A percentile compares a stretch with the other conserved stretches of the same genome.
Evolutionary conservation across 768 basidiomycete genomes (phyloP).

Genomic region (Hydnomerulius pinastri): DNA sequence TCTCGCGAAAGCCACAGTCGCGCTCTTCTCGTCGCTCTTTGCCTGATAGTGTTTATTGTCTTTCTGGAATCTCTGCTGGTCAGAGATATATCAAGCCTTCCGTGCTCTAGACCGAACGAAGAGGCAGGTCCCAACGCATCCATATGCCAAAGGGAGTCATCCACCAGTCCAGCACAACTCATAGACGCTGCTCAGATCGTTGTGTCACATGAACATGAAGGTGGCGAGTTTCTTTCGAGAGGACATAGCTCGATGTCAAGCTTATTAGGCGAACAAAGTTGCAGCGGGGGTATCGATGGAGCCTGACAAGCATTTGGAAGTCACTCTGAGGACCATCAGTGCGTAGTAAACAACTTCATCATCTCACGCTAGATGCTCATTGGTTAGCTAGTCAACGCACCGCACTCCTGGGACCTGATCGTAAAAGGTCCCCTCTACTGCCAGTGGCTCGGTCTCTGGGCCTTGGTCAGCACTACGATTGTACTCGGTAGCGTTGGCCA

Average conservation of each 20-base stretch:
- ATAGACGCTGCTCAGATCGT: no score
- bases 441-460: slow-evolving; percentile 11
- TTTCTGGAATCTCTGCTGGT: slow-evolving; percentile 11
- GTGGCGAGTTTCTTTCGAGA: no score
- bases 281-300: no score
- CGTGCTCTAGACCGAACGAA: background rate
- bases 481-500: background rate
- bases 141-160: no score
- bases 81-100: background rate
- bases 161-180: no score
- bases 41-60: slow-evolving; percentile 6
- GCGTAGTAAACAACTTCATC: background rate
- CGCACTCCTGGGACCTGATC: slow-evolving; percentile 18
- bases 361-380: background rate
- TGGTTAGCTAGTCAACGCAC: slow-evolving; percentile 14
- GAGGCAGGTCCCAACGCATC: no score
- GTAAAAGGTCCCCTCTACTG: slow-evolving; percentile 8
- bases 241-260: no score
- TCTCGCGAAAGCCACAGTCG: slow-evolving; percentile 6
- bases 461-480: slow-evolving; percentile 1
- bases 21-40: slow-evolving; percentile 19
- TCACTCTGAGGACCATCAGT: slow-evolving; percentile 18
- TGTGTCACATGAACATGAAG: no score
- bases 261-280: no score
- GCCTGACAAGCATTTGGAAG: background rate